Base-by-base conservation (phyloP, 2,329 filamentous ascomycete species). In the Phaeosphaeriaceae sp. region DNA sequence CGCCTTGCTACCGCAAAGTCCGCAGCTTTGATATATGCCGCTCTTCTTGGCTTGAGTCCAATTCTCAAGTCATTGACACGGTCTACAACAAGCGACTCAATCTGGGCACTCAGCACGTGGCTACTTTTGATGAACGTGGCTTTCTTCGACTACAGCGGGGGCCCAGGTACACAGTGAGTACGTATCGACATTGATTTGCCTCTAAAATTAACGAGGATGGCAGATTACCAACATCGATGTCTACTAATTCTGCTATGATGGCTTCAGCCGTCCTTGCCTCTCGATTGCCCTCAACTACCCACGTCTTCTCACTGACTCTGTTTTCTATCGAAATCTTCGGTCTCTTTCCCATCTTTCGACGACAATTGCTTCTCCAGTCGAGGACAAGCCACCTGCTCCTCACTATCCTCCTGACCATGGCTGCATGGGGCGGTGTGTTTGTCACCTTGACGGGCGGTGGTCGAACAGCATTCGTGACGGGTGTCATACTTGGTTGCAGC, bases 301-400 rank as follows among this genome's bases (percentile, higher is more conserved):
- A 97, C 75, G 95, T 99, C 0, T 99, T 99, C 73, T 94, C 90
- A 62, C 83, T 99, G 27, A 97, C 94, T 0, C 86, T 99, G 6
- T 98, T 99, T 84, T 93, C 90, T 61, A 98, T 99, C 68, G 92
- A 99, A 76, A 92, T 99, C 1, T 99, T 98, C 77, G 95, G 94
- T 0, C 84, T 99, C 7, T 98, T 98, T 67, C 95, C 95, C n/a
- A 93, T 99, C 4, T 98, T 98, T 73, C 84, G 95, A n/a, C 86
- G 93, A 6, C 92, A 97, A 72, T 86, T 96, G 10, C 87, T 91
- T 17, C 90, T 94, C 73, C 86, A 91, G 40, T 93, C 89, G 58
- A 95, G 91, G 89, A 85, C 82, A 1, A 92, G 93, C 22, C 93
- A 99, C 76, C 83, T 95, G 2, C 72, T 86, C 0, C 83, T 97